A percentile compares a stretch with the other conserved stretches of the same genome.
phyloP scores from a whole-genome alignment of 345 rosid species.

The Bruguiera gymnorhiza region DNA sequence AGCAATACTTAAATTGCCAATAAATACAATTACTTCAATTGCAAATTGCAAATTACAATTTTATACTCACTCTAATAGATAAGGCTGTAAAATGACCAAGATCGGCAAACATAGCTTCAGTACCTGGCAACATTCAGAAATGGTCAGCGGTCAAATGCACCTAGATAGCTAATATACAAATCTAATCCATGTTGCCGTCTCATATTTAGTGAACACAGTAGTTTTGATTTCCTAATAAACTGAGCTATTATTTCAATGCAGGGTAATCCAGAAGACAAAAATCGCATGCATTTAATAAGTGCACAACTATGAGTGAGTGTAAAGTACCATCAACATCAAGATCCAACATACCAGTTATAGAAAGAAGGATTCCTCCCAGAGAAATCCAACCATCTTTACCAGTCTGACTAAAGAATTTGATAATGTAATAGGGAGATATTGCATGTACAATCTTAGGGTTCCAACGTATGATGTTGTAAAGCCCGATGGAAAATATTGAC shows the following conservation, averaged over 20 bases:
- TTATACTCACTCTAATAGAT: constrained; percentile 66
- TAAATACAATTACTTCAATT: neutral
- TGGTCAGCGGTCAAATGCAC: neutral
- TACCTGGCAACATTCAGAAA: constrained; percentile 51
- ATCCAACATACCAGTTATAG: constrained; percentile 66
- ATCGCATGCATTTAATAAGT: neutral
- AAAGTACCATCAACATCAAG: constrained; percentile 4
- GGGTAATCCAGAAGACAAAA: neutral
- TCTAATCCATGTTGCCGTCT: neutral
- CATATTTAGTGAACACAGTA: neutral
- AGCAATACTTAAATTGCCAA: neutral
- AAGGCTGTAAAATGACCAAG: constrained; percentile 91
- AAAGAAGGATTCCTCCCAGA: constrained; percentile 89
- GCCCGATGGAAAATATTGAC: constrained; percentile 64
- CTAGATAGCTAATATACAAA: neutral
- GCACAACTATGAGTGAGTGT: constrained; percentile 1
- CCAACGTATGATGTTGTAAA: constrained; percentile 70
- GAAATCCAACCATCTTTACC: constrained; percentile 94
- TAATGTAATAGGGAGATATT: constrained; percentile 66
- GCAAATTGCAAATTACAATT: constrained; percentile 4
- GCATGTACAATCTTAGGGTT: constrained; percentile 77
- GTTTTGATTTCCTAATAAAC: neutral
- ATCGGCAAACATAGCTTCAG: constrained; percentile 96
- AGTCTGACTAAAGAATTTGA: constrained; percentile 60
- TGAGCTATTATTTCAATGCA: neutral